phyloP scores from a whole-genome alignment of 2,329 filamentous ascomycete genomes.

The Pseudocercospora fuligena region DNA sequence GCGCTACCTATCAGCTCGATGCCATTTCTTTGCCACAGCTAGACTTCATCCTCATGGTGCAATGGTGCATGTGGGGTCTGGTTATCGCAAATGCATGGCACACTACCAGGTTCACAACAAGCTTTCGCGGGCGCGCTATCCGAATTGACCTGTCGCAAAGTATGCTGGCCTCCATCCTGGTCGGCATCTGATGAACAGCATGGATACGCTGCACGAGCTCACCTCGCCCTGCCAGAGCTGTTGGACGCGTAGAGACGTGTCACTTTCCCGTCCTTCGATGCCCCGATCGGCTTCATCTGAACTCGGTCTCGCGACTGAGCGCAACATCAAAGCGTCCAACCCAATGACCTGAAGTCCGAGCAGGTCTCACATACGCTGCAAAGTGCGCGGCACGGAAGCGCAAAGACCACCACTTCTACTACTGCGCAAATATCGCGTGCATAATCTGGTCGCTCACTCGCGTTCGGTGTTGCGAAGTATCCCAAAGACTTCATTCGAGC shows the following conservation, averaged over 20 bases:
- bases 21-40: not conserved
- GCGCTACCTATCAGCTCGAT: not conserved
- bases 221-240: conserved; percentile 2
- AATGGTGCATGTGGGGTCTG: not conserved
- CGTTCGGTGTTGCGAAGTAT: not conserved
- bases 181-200: conserved; percentile 2
- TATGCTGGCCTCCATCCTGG: not conserved
- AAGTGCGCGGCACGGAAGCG: not conserved
- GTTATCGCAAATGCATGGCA: not conserved
- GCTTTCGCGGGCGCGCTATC: not conserved
- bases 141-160: not conserved
- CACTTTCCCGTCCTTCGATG: not conserved
- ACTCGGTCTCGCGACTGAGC: not conserved
- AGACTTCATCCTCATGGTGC: not conserved
- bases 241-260: not conserved
- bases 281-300: not conserved
- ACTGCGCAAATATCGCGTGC: not conserved
- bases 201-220: not conserved
- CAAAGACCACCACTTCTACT: not conserved
- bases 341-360: not conserved
- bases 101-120: not conserved
- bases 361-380: not conserved
- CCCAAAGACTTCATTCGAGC: not conserved
- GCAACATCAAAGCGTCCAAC: not conserved
- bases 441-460: not conserved